phyloP scores from a whole-genome alignment of 345 rosid species.

The Corymbia maculata region DNA sequence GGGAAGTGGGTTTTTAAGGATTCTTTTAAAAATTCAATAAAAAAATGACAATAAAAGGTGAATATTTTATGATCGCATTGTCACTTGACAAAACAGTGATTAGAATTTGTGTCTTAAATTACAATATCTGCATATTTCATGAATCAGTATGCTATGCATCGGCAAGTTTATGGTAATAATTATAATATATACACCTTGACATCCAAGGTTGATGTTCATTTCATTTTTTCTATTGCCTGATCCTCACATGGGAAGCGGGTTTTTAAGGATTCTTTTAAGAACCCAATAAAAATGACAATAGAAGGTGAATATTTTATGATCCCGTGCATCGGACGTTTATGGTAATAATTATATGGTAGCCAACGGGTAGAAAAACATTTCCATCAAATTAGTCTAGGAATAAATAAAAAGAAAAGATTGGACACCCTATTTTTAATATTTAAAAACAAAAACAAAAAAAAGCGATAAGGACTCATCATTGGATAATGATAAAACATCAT shows the following conservation, averaged over 20 bases:
- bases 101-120: neutral
- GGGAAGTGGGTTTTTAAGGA: neutral
- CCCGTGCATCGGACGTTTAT: no score
- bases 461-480: neutral
- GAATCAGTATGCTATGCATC: neutral
- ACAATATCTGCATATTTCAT: neutral
- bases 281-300: neutral
- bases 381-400: neutral
- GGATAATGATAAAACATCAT: neutral
- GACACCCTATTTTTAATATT: neutral
- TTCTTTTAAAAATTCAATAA: neutral
- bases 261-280: neutral
- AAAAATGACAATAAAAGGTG: neutral
- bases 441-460: no score
- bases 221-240: neutral
- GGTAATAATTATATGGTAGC: neutral
- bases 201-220: neutral
- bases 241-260: neutral
- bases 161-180: neutral
- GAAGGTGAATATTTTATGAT: neutral
- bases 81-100: accelerated
- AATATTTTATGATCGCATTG: neutral
- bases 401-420: neutral
- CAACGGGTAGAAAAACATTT: neutral
- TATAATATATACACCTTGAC: neutral